phyloP scores from a whole-genome alignment of 169 alveolate genomes.

The Perkinsus olseni region DNA sequence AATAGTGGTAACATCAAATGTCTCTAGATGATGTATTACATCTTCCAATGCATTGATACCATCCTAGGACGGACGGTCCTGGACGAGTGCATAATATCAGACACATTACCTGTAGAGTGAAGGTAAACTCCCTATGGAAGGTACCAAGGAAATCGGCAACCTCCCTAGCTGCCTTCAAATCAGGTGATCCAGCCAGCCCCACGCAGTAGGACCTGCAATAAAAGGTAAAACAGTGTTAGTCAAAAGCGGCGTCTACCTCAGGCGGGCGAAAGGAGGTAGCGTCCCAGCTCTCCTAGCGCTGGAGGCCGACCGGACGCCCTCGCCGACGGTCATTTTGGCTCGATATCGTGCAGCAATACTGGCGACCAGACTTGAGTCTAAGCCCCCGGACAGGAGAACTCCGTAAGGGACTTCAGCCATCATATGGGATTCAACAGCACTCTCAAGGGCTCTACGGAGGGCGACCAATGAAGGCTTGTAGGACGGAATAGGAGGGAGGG shows the following conservation, averaged over 20 bases:
- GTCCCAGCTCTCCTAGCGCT: not conserved
- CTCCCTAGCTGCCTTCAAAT: conserved; percentile 28
- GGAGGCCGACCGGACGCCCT: not conserved
- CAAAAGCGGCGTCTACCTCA: not conserved
- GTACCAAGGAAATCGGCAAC: conserved; percentile 65
- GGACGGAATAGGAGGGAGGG: not conserved
- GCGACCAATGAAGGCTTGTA: not conserved
- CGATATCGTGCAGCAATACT: conserved; percentile 46
- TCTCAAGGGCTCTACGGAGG: not conserved
- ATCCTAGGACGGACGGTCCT: conserved; percentile 19
- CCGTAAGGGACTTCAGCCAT: conserved; percentile 76
- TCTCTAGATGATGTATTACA: conserved; percentile 70
- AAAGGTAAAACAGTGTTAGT: not conserved
- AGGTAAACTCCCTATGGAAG: conserved; percentile 60
- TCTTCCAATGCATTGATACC: conserved; percentile 31
- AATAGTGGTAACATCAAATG: conserved; percentile 71
- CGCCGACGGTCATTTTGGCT: not conserved
- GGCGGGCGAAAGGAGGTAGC: conserved; percentile 11
- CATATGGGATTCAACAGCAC: not conserved
- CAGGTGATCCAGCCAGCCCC: conserved; percentile 56
- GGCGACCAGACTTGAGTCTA: conserved; percentile 67
- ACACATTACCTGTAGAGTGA: conserved; percentile 45
- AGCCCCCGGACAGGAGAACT: conserved; percentile 69
- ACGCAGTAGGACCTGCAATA: conserved; percentile 46
- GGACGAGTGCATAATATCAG: not conserved